Evolutionary conservation across 257 asterid genomes (phyloP).

Genomic region (Solanum acaule): DNA sequence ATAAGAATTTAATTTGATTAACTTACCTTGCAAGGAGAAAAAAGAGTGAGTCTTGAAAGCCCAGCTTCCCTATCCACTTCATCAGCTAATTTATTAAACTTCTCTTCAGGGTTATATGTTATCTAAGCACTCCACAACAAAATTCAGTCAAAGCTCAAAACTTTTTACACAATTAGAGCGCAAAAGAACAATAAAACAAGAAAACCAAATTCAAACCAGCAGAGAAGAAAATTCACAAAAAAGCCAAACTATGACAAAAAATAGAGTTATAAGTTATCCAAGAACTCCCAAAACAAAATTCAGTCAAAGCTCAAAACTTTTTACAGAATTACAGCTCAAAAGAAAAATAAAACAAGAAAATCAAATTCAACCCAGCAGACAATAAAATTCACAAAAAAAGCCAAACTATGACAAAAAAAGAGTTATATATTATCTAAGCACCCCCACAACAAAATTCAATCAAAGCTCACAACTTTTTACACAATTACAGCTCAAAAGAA

Average conservation of each 20-base stretch:
- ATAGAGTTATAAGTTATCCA: background rate
- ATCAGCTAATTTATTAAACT: conserved; percentile 59
- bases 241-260: background rate
- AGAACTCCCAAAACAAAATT: background rate
- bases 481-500: background rate
- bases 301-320: background rate
- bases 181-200: background rate
- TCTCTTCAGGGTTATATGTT: conserved; percentile 52
- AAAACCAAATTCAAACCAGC: background rate
- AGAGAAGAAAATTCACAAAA: background rate
- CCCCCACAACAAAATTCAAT: background rate
- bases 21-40: conserved; percentile 93
- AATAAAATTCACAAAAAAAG: no score
- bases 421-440: no score
- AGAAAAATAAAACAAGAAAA: background rate
- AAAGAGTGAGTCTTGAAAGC: conserved; percentile 65
- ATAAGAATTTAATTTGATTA: background rate
- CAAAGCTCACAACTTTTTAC: background rate
- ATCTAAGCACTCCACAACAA: conserved; percentile 24
- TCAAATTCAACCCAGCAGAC: background rate
- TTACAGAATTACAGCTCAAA: background rate
- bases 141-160: background rate
- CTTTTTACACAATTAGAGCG: background rate
- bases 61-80: conserved; percentile 78
- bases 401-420: no score